Conservation (phyloP, 1,284 basidiomycete genomes). For the Irpex rosettiformis region DNA sequence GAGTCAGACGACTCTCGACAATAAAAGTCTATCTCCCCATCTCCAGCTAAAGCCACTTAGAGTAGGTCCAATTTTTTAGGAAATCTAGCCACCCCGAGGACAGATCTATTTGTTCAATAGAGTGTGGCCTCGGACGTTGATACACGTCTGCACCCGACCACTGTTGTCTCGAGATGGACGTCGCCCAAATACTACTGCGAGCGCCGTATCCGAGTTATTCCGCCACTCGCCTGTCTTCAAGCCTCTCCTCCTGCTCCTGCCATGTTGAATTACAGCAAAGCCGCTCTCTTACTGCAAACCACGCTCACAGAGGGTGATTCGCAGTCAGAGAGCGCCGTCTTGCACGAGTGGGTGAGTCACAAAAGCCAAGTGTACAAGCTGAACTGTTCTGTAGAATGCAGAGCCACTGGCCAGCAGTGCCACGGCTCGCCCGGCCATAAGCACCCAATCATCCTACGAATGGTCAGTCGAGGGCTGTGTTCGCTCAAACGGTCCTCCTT, state of each 20-base stretch:
- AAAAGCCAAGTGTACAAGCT: not conserved
- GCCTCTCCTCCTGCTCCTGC: not conserved
- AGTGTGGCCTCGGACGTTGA: not conserved
- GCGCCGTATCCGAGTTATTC: not conserved
- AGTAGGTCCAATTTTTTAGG: too few relatives aligned
- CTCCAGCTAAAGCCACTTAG: too few relatives aligned
- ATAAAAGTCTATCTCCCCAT: not conserved
- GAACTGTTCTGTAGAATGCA: not conserved
- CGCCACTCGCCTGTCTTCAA: not conserved
- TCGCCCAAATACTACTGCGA: not conserved
- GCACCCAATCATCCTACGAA: too few relatives aligned
- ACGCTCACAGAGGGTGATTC: not conserved
- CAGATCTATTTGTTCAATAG: not conserved
- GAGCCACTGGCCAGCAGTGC: not conserved
- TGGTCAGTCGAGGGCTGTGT: not conserved
- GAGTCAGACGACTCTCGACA: not conserved
- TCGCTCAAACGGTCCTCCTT: not conserved
- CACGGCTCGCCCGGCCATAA: not conserved
- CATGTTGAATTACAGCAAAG: not conserved
- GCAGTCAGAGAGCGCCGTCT: not conserved
- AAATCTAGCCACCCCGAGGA: too few relatives aligned
- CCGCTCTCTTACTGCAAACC: not conserved
- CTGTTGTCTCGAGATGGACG: not conserved
- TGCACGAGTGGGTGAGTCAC: not conserved
- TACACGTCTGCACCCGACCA: not conserved